A percentile compares a stretch with the other conserved stretches of the same genome.
Evolutionary conservation across 2,329 filamentous ascomycete species (phyloP).

Genomic region (Microsporum ferrugineum): DNA sequence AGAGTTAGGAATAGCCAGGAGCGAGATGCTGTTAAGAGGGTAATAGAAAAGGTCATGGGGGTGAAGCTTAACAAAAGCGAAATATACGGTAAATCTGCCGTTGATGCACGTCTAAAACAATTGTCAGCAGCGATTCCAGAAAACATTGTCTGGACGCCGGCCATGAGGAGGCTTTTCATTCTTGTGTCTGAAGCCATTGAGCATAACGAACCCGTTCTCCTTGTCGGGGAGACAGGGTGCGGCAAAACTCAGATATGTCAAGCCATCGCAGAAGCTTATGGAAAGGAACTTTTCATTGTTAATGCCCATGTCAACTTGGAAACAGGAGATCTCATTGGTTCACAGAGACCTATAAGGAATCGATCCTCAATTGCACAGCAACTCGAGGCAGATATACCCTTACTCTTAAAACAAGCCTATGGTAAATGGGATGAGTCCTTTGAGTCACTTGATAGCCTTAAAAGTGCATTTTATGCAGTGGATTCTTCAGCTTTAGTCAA

Average conservation of each 20-base stretch:
- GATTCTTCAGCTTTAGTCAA: conserved; percentile 32
- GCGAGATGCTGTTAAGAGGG: conserved; percentile 65
- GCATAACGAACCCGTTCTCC: conserved; percentile 84
- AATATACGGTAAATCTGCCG: conserved; percentile 56
- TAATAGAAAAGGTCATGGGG: conserved; percentile 86
- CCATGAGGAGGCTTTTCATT: conserved; percentile 84
- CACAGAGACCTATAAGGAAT: conserved; percentile 83
- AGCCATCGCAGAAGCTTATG: conserved; percentile 69
- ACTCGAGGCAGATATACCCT: conserved; percentile 50
- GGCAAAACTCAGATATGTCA: conserved; percentile 97
- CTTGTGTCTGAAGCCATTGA: conserved; percentile 75
- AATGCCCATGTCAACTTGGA: conserved; percentile 98
- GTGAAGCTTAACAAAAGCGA: conserved; percentile 63
- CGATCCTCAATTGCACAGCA: conserved; percentile 58
- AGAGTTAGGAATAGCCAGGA: conserved; percentile 87
- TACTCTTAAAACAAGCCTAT: conserved; percentile 29
- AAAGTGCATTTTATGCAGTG: conserved; percentile 49
- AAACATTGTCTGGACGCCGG: conserved; percentile 78
- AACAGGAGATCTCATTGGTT: conserved; percentile 92
- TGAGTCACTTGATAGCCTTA: conserved; percentile 44
- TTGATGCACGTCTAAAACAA: conserved; percentile 46
- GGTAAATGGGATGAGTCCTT: conserved; percentile 18
- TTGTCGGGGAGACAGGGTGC: conserved; percentile 94
- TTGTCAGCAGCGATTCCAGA: conserved; percentile 20
- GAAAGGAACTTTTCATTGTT: conserved; percentile 69